Base-by-base conservation (phyloP, 345 rosid species). In the Geranium brycei region DNA sequence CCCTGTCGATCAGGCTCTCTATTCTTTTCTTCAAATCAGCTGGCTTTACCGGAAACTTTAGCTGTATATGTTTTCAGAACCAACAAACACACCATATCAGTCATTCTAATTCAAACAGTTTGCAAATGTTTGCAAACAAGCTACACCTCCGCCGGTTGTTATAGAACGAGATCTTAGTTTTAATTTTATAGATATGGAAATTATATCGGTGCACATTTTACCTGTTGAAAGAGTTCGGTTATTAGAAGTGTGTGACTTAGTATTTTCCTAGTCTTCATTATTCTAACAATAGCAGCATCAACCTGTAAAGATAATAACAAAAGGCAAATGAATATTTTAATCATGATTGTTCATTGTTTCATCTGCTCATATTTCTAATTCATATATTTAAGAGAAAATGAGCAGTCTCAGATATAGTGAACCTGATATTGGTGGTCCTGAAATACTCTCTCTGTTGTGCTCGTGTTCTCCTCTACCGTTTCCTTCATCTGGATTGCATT, bases 201-300 rank as follows among this genome's bases (percentile, higher is more conserved):
- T 23, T 23, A 23, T 23, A 23, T 23, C 28, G 28, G 28, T 23
- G 28, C 28, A 23, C 28, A 23, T 23, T 23, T 77, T 85, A 87
- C 99, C 97, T 90, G 99, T 78, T 93, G 97, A 77, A 93, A 93
- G 71, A 93, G 96, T 78, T 93, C 99, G n/a, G 99, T 93, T 69
- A 93, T 93, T 61, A 93, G 75, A 76, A 90, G 99, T 3, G 99
- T 93, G 82, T 93, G 99, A 71, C 99, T 93, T 23, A 90, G 82
- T 61, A 90, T 87, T 79, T 93, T 93, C 81, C 99, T 81, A 0
- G 99, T 93, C 87, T 93, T 93, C 99, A 93, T 93, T 72, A 93
- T 88, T 62, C 97, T 83, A 63, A 93, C 99, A 74, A 93, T 90
- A 15, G 99, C 99, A 66, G 99, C 99, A 82, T 93, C 99, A 58